A percentile compares a stretch with the other conserved stretches of the same genome.
These are phyloP conservation scores for Hydnomerulius pinastri DNA, from an alignment of 768 basidiomycete species.

Conservation along the genomic window DNA sequence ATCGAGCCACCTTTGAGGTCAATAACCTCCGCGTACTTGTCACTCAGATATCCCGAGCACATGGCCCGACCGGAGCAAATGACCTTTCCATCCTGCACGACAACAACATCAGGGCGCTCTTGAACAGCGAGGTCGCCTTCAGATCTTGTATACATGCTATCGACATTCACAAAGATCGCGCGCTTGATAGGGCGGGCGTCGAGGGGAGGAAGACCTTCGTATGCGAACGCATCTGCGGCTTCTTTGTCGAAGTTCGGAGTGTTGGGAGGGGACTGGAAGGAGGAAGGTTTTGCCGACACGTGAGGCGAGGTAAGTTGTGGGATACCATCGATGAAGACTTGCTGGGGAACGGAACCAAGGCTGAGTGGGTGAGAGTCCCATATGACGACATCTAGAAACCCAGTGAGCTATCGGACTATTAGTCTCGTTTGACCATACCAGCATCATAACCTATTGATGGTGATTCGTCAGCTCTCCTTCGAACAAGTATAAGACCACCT, in stretches of 20 bases:
- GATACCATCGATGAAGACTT: slow-evolving; percentile 87
- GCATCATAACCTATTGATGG: slow-evolving; percentile 44
- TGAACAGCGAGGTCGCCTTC: slow-evolving; percentile 26
- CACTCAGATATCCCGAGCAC: slow-evolving; percentile 23
- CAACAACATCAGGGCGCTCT: slow-evolving; percentile 29
- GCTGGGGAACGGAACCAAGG: slow-evolving; percentile 71
- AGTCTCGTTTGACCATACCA: slow-evolving; percentile 23
- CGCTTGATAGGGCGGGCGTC: slow-evolving; percentile 36
- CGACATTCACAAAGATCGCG: slow-evolving; percentile 69
- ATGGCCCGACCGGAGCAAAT: slow-evolving; percentile 45
- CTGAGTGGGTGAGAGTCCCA: slow-evolving; percentile 78
- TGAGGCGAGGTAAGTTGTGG: slow-evolving; percentile 59
- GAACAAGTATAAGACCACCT: background rate
- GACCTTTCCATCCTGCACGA: slow-evolving; percentile 52
- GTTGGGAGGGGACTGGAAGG: slow-evolving; percentile 48
- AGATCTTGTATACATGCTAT: slow-evolving; percentile 41
- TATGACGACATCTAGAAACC: slow-evolving; percentile 59
- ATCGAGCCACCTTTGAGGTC: slow-evolving; percentile 75
- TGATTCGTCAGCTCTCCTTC: background rate
- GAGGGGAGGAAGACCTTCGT: slow-evolving; percentile 79
- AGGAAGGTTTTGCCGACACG: slow-evolving; percentile 38
- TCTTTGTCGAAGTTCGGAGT: slow-evolving; percentile 76
- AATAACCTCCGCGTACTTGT: slow-evolving; percentile 38
- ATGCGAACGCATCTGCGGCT: slow-evolving; percentile 55
- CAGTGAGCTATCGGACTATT: background rate